Base-by-base conservation (phyloP, 768 basidiomycete genomes). In the Pseudohyphozyma bogoriensis region DNA sequence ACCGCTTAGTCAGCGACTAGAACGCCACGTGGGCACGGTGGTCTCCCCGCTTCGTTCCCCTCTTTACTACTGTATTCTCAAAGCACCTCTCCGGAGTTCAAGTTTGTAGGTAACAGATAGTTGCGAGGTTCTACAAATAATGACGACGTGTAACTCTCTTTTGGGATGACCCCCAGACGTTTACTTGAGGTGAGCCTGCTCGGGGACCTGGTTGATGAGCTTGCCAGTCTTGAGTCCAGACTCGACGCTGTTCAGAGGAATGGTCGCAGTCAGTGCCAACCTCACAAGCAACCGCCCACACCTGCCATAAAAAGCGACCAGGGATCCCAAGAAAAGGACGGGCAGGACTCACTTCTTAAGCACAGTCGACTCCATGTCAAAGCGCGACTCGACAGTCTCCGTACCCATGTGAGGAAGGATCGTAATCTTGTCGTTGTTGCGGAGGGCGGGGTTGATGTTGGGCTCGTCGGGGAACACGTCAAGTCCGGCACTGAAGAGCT, bases 331-430 rank as follows among this genome's bases (percentile, higher is more conserved):
- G 42, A 9, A 22, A 6, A n/a, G 7, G 15, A 42, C 15, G 7
- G 7, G n/a, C 16, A 7, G 7, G 40, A 42, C 7, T 6, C 40
- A n/a, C 16, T 13, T 13, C 11, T 46, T 5, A 26, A 24, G 7
- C 4, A 8, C 8, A 6, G 45, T 8, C n/a, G 12, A 7, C 6
- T 89, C 87, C 87, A 89, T 89, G 70, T 78, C 78, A 59, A 78
- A 79, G 71, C 86, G 85, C 12, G 84, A 79, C 68, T 89, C 88
- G 63, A 81, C 80, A 56, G 81, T 89, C 73, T 87, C 85, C 0
- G 87, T 89, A 15, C 90, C 90, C 85, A 92, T 84, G 72, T 92
- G 90, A 2, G 90, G 90, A 24, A 93, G 79, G 13, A 93, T 78
- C n/a, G 84, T 85, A 64, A 89, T 83, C 60, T 89, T 82, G 11